A percentile compares a stretch with the other conserved stretches of the same genome.
These are phyloP conservation scores for Amanita jacksonii DNA, from an alignment of 768 basidiomycete genomes.

Conservation along the genomic window DNA sequence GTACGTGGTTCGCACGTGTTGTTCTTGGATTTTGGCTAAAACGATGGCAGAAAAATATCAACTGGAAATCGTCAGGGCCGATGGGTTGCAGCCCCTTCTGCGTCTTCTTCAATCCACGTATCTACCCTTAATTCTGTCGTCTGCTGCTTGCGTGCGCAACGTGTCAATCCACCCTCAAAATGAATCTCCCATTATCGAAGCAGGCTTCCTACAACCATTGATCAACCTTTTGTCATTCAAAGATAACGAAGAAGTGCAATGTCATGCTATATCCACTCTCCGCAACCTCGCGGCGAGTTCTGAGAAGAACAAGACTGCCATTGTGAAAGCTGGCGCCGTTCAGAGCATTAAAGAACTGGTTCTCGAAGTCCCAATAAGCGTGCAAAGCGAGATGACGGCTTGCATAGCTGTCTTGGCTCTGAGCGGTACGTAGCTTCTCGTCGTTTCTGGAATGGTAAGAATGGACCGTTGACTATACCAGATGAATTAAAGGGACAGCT, in stretches of 20 bases:
- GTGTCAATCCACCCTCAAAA: conserved; percentile 98
- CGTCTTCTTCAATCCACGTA: conserved; percentile 95
- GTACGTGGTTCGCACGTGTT: conserved; percentile 30
- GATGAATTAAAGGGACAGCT: conserved; percentile 96
- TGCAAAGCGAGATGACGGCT: conserved; percentile 99
- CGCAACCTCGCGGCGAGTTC: conserved; percentile 94
- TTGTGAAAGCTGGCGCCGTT: conserved; percentile 95
- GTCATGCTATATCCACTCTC: conserved; percentile 96
- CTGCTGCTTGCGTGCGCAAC: conserved; percentile 97
- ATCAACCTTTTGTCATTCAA: conserved; percentile 97
- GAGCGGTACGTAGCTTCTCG: conserved; percentile 58
- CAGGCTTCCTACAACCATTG: conserved; percentile 91
- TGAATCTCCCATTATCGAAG: conserved; percentile 98
- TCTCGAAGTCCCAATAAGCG: conserved; percentile 87
- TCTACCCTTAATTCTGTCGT: conserved; percentile 94
- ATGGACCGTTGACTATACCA: conserved; percentile 19
- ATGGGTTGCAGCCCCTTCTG: conserved; percentile 84
- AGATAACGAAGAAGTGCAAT: conserved; percentile 99
- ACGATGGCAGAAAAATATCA: conserved; percentile 83
- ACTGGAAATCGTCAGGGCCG: conserved; percentile 93
- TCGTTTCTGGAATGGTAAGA: neutral
- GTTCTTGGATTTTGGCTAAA: conserved; percentile 1
- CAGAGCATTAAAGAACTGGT: conserved; percentile 96
- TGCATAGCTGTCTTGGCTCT: conserved; percentile 94
- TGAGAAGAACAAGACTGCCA: conserved; percentile 97